These are phyloP conservation scores for Picochlorum costavermella DNA, from an alignment of 139 green algal species.

Conservation along the genomic window DNA sequence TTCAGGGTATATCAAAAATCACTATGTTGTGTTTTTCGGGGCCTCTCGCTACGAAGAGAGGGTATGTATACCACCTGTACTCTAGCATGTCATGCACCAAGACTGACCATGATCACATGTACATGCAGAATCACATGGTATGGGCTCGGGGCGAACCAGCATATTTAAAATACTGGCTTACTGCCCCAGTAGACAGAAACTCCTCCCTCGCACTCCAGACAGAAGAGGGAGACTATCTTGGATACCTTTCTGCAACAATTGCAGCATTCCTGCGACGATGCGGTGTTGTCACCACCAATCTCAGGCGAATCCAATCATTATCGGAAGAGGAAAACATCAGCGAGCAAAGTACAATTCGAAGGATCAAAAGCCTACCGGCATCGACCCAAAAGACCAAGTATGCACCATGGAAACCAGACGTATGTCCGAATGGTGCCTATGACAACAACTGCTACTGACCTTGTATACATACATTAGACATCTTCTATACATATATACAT, in stretches of 20 bases:
- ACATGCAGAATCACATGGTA: conserved; percentile 30
- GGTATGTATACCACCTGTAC: conserved; percentile 1
- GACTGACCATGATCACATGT: background rate
- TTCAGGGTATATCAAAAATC: conserved; percentile 11
- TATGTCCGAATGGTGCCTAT: background rate
- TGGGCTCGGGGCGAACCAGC: conserved; percentile 27
- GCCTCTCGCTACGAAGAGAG: conserved; percentile 23
- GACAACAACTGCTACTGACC: background rate
- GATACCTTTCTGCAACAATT: background rate
- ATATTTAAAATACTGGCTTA: conserved; percentile 30
- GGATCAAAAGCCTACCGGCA: background rate
- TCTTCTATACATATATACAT: too few relatives aligned
- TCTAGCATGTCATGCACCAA: too few relatives aligned
- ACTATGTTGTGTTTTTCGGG: conserved; percentile 20
- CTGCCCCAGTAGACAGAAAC: conserved; percentile 14
- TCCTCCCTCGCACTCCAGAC: conserved; percentile 12
- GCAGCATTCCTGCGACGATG: conserved; percentile 5
- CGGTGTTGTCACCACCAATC: background rate
- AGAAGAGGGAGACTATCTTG: conserved; percentile 16
- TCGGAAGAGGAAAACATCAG: background rate
- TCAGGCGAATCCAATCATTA: background rate
- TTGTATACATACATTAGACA: too few relatives aligned
- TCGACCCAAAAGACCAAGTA: background rate
- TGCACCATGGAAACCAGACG: conserved; percentile 1
- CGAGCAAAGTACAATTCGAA: background rate